Percentiles rank a stretch among this genome's conserved stretches.
These are phyloP conservation scores for Epichloe festucae DNA, from an alignment of 2,329 filamentous ascomycete species.

Conservation along the genomic window DNA sequence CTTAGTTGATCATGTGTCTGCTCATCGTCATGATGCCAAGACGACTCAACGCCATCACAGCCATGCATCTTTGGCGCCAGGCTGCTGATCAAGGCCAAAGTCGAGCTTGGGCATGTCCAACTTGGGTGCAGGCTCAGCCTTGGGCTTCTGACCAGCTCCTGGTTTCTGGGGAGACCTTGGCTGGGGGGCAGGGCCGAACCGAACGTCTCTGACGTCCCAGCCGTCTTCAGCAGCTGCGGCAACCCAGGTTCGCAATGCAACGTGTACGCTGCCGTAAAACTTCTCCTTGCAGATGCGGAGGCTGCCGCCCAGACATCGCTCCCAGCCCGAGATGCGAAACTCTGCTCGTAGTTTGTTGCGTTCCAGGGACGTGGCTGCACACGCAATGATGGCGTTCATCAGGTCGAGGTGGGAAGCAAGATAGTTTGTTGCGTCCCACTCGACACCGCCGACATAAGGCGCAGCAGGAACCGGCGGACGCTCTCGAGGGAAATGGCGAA, in stretches of 20 bases:
- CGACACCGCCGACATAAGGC: slow-evolving; percentile 90
- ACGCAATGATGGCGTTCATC: slow-evolving; percentile 79
- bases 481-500: slow-evolving; percentile 67
- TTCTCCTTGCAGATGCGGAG: slow-evolving; percentile 93
- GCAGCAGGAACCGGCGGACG: slow-evolving; percentile 85
- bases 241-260: slow-evolving; percentile 80
- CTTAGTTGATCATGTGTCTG: neutral
- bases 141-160: slow-evolving; percentile 27
- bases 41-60: slow-evolving; percentile 9
- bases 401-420: slow-evolving; percentile 86
- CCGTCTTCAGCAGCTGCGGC: slow-evolving; percentile 75
- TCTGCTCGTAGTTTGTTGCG: slow-evolving; percentile 70
- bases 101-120: slow-evolving; percentile 48
- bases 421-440: slow-evolving; percentile 98
- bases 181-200: slow-evolving; percentile 48
- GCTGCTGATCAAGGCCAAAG: slow-evolving; percentile 27
- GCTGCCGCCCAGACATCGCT: slow-evolving; percentile 75
- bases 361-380: slow-evolving; percentile 52
- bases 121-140: slow-evolving; percentile 43
- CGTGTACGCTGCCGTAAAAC: slow-evolving; percentile 87
- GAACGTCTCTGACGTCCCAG: slow-evolving; percentile 73
- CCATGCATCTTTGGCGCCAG: slow-evolving; percentile 19
- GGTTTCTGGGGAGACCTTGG: slow-evolving; percentile 19
- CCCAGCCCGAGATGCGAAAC: slow-evolving; percentile 74
- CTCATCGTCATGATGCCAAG: neutral